Base-by-base conservation (phyloP, 148 eudicot genomes). In the Vaccinium myrtillus region DNA sequence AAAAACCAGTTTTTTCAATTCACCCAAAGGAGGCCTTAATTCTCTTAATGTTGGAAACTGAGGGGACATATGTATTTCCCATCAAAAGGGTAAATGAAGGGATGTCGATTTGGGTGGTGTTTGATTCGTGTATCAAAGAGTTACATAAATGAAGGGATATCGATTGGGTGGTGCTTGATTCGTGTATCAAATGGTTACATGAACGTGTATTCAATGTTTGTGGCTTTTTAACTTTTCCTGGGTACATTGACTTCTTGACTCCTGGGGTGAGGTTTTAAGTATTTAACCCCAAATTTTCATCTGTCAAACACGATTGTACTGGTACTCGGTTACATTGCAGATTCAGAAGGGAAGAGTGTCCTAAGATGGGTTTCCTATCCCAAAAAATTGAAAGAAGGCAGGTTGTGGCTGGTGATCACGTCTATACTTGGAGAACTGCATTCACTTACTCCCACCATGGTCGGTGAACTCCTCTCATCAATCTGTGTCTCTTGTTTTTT, bases 351-450 rank as follows among this genome's bases (percentile, higher is more conserved):
- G 13, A 49, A 21, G 27, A 36, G 50, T 32, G 19, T 43, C 19
- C 11, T 75, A 70, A 58, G 71, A 80, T 58, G 82, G 73, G 71
- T 39, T 63, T 80, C n/a, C 53, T 80, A 5, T 80, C 82, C 5
- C 82, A 80, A 63, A 80, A 30, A 80, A 53, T 79, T 39, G 80
- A 86, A 71, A 46, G 54, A 56, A 83, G 85, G 46, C 54, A 83
- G 63, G 54, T 83, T 30, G 46, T 27, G 23, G 75, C 65, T 32
- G 86, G 86, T 39, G 88, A 83, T 58, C 88, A 86, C 54, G 80
- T 83, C 80, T 86, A 86, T 69, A 30, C 81, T 75, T 86, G 88
- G 88, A 79, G 88, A 50, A 51, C 25, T 30, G 83, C 76, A 8
- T 78, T 67, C 75, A 8, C 32, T 39, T 86, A 83, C 67, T 73